Percentiles rank a stretch among this genome's conserved stretches.
Evolutionary conservation across 2,329 filamentous ascomycete species (phyloP).

Genomic region (Alternaria sp.): DNA sequence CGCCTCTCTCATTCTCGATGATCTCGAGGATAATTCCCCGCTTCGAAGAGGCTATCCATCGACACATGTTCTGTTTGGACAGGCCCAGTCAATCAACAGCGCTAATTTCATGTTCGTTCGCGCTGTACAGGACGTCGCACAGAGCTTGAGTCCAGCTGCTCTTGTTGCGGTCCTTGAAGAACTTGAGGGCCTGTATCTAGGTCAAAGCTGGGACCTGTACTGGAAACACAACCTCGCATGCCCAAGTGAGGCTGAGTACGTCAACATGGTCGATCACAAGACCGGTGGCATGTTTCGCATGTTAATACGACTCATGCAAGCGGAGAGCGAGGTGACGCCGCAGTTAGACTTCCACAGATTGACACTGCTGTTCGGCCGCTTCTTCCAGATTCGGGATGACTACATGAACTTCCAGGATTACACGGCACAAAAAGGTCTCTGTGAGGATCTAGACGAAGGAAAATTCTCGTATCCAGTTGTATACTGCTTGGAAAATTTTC

Average conservation of each 20-base stretch:
- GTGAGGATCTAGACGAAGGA: not conserved
- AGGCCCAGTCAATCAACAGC: not conserved
- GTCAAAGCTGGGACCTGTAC: not conserved
- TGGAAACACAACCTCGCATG: not conserved
- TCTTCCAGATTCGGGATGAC: slow-evolving; percentile 1
- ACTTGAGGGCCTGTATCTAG: not conserved
- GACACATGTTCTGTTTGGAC: not conserved
- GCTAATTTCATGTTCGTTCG: not conserved
- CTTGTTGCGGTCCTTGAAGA: not conserved
- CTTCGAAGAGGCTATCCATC: not conserved
- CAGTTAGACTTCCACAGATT: not conserved
- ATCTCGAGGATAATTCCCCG: not conserved
- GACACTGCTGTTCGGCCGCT: not conserved
- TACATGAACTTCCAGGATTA: slow-evolving; percentile 1
- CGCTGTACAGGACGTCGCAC: not conserved
- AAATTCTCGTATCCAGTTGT: not conserved
- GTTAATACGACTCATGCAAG: not conserved
- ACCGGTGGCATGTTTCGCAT: slow-evolving; percentile 3
- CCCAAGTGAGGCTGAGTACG: not conserved
- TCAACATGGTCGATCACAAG: slow-evolving; percentile 1
- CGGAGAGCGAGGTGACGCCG: not conserved
- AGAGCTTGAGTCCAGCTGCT: not conserved
- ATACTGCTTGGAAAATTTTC: not conserved
- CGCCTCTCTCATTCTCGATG: not conserved
- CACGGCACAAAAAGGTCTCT: not conserved